phyloP scores from a whole-genome alignment of 345 rosid species.

The Citrus hindsii region DNA sequence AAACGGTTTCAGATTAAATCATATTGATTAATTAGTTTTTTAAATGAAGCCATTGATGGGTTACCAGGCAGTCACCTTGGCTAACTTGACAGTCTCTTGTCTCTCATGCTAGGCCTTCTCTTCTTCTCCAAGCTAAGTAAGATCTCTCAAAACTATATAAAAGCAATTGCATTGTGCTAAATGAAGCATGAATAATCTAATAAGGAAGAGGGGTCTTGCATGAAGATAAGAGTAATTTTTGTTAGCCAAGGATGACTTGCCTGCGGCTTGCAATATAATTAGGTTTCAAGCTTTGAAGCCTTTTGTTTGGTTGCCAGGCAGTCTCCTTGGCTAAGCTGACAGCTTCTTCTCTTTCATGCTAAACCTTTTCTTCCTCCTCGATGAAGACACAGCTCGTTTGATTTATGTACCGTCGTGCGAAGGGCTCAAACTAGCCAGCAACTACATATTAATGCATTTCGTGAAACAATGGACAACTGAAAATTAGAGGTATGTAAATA shows the following conservation, averaged over 20 bases:
- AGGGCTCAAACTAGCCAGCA: too few species aligned
- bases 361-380: conserved; percentile 27
- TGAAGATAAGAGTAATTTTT: neutral
- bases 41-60: neutral
- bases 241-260: conserved; percentile 6
- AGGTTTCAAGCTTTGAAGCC: too few species aligned
- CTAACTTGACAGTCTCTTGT: conserved; percentile 33
- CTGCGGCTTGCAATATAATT: neutral
- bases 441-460: too few species aligned
- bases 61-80: conserved; percentile 39
- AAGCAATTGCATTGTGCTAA: too few species aligned
- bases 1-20: neutral
- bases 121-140: conserved; percentile 13
- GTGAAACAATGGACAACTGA: too few species aligned
- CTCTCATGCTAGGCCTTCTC: conserved; percentile 38
- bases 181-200: too few species aligned
- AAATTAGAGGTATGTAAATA: too few species aligned
- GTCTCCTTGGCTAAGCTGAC: too few species aligned
- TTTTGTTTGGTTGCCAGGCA: neutral
- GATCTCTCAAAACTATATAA: neutral
- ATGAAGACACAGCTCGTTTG: too few species aligned
- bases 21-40: neutral
- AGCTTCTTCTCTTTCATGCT: conserved; percentile 18
- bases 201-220: neutral
- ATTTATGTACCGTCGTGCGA: too few species aligned